Percentiles rank a stretch among this genome's conserved stretches.
These are phyloP conservation scores for Manihot esculenta DNA, from an alignment of 441 rosid species.

Conservation along the genomic window DNA sequence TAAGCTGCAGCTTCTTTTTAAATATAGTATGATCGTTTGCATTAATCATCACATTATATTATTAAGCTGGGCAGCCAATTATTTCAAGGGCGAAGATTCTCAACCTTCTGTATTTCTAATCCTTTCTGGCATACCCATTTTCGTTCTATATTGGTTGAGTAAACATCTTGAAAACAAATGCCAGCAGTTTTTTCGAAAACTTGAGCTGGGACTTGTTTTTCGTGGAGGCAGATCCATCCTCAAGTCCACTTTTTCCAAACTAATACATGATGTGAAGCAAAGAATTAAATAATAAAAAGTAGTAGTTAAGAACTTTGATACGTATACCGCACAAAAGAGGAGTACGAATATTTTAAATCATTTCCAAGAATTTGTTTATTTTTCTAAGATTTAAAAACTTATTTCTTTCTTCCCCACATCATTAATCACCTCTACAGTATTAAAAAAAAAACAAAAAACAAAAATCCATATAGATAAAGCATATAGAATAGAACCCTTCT, in stretches of 20 bases:
- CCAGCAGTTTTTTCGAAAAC: too few species aligned
- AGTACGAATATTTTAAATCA: neutral
- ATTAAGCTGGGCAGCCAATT: constrained; percentile 18
- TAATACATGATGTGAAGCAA: neutral
- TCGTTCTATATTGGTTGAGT: constrained; percentile 15
- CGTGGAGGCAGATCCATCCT: constrained; percentile 13
- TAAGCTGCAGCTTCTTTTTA: neutral
- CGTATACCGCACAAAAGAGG: neutral
- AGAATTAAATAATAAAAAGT: neutral
- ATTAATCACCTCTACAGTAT: too few species aligned
- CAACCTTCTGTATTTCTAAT: constrained; percentile 3
- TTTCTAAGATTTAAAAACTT: too few species aligned
- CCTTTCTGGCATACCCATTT: neutral
- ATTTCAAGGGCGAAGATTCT: constrained; percentile 22
- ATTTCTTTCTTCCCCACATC: too few species aligned
- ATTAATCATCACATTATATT: constrained; percentile 10
- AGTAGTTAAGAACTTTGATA: constrained; percentile 11
- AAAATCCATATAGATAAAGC: too few species aligned
- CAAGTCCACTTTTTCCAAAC: constrained; percentile 11
- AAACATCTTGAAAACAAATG: too few species aligned
- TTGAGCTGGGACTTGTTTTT: constrained; percentile 2
- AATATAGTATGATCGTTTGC: neutral
- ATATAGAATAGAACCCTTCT: too few species aligned
- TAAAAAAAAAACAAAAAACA: neutral
- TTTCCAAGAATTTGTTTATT: neutral